Evolutionary conservation across 495 filamentous ascomycete species (phyloP), one percentile per base, ranked within the genome.

Genomic region (Aspergillus indologenus): DNA sequence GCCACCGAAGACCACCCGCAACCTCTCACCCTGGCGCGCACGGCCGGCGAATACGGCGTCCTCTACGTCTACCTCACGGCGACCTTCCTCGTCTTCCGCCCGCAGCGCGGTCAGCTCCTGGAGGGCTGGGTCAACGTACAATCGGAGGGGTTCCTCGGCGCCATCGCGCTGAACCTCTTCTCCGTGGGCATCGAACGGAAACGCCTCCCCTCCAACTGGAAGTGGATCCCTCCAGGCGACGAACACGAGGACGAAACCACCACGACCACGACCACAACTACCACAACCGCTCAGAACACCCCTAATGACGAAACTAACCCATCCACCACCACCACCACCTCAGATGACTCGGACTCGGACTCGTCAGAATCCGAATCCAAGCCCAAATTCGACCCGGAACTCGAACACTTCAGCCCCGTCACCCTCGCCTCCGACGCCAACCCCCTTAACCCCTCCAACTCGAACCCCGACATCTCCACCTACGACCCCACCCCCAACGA

Each of bases 141-240:
- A 65, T 87, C 84, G n/a, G 83, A 88, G 57, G 83, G 84, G 9
- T 86, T 90, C 65, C 65, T 93, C 1, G 87, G 87, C 21, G 72
- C 90, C 3, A 76, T 90, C 3, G 87, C 85, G 15, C 84, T 85
- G 63, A 93, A 93, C 69, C 73, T 89, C 18, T 91, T 92, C 78
- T 87, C 85, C 60, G 87, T 88, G 1, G 85, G 81, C 44, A 85
- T 93, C 51, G 83, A 87, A 59, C 74, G 81, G 60, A 82, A 82
- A 62, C 78, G 83, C 57, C 74, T 93, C 19, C 90, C 89, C 8
- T 68, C 73, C 50, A 75, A 76, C 40, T 93, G 89, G 89, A 80
- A 75, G 60, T 92, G 86, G 84, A 67, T 79, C 59, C 70, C 70
- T 26, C 71, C 75, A 26, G 69, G 78, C 31, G 71, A 76, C 49